These are phyloP conservation scores for Gypsophila paniculata DNA, from an alignment of 179 eudicot species.

Conservation along the genomic window DNA sequence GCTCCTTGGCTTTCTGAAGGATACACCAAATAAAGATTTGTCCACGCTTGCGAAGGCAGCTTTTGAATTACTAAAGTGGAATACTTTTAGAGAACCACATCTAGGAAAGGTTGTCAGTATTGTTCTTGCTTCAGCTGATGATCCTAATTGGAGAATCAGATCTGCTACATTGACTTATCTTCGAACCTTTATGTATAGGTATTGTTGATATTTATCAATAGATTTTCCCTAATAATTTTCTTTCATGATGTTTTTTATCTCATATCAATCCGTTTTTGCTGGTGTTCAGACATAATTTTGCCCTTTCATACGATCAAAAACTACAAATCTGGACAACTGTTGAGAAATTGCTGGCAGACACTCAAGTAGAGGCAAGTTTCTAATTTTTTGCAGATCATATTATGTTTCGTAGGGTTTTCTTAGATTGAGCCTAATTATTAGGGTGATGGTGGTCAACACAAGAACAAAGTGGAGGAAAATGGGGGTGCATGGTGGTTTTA, in stretches of 20 bases:
- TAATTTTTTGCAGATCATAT: constrained; percentile 3
- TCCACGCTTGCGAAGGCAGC: constrained; percentile 96
- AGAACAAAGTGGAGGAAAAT: no score
- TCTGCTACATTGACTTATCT: constrained; percentile 91
- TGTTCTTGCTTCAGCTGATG: constrained; percentile 68
- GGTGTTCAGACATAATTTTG: constrained; percentile 68
- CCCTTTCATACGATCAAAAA: constrained; percentile 60
- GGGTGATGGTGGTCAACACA: no score
- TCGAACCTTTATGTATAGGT: constrained; percentile 94
- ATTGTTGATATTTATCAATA: constrained; percentile 12
- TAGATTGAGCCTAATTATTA: no score
- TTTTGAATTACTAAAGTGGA: constrained; percentile 91
- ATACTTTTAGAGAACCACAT: constrained; percentile 57
- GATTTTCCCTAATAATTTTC: neutral
- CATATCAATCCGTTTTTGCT: constrained; percentile 7
- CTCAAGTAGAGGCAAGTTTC: constrained; percentile 86
- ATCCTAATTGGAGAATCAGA: constrained; percentile 97
- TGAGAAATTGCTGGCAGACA: constrained; percentile 73
- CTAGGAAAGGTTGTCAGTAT: constrained; percentile 73
- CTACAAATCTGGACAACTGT: constrained; percentile 78
- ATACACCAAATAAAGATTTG: constrained; percentile 87
- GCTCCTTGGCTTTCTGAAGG: constrained; percentile 45
- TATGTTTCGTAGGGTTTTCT: neutral
- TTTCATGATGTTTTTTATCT: neutral
- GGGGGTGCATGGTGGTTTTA: no score